Base-by-base conservation (phyloP, 805 yeast species). In the Spathaspora gorwiae region DNA sequence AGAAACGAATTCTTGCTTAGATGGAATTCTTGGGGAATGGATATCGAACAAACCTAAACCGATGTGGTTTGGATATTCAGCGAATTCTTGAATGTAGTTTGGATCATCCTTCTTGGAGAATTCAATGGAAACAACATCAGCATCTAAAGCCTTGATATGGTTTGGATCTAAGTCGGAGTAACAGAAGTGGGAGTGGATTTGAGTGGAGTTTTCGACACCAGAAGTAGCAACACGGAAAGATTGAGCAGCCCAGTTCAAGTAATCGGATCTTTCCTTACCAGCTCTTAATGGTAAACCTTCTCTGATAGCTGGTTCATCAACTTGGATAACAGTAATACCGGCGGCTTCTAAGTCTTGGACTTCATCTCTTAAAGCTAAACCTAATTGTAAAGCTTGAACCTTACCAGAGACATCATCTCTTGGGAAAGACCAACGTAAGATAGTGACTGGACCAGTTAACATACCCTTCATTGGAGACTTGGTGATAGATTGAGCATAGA, bases 381-480 rank as follows among this genome's bases (percentile, higher is more conserved):
- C 95, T 68, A 94, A 85, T 82, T 94, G 99, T 72, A 87, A 81
- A 60, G 97, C 89, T 80, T 94, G 99, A 59, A 82, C 80, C 79
- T 87, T 81, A 77, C 87, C 90, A 53, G 95, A 78, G 59, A 92
- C 86, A 66, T 94, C 99, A 70, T 90, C 92, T 86, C 99, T 89
- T 80, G 99, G 99, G 97, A 94, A 94, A 62, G 99, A 94, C 99
- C 99, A 94, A 84, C 99, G 88, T 73, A 94, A 85, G 77, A 95
- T 89, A 69, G 99, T 94, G 64, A 94, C 94, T 72, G 99, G 99
- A 77, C 99, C 99, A 69, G 99, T 90, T 72, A 94, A 85, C 99
- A 94, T 94, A 88, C 99, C 99, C 83, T 94, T 94, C 83, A 94
- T 87, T 69, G 97, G 97, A 80, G 87, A 87, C 63, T 81, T 74